phyloP scores from a whole-genome alignment of 805 yeast genomes.

The Pichia nanzhaoensis region DNA sequence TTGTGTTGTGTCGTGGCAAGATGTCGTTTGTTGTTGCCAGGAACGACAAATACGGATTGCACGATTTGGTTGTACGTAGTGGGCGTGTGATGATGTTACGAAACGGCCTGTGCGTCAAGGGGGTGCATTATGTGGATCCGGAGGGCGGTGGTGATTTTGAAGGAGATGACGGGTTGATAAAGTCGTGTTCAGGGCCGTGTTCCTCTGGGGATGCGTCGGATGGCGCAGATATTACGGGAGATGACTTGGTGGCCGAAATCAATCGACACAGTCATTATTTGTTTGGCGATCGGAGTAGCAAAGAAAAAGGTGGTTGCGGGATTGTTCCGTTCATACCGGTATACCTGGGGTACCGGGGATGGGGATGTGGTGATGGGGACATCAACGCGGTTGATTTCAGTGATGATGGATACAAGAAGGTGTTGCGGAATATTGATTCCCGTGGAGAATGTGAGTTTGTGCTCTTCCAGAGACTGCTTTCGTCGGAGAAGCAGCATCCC shows the following conservation, averaged over 20 bases:
- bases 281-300: no score
- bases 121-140: conserved; percentile 6
- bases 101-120: not conserved
- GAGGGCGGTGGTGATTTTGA: no score
- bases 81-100: conserved; percentile 13
- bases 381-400: not conserved
- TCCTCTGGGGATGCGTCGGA: no score
- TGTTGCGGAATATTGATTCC: not conserved
- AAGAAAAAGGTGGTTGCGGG: not conserved
- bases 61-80: conserved; percentile 24
- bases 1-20: conserved; percentile 19
- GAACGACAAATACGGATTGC: conserved; percentile 18
- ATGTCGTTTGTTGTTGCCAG: conserved; percentile 23
- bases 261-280: no score
- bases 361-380: not conserved
- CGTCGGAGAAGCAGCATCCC: no score
- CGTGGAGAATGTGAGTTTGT: not conserved
- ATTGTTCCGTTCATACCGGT: conserved; percentile 16
- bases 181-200: no score
- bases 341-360: conserved; percentile 11
- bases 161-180: no score
- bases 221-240: no score
- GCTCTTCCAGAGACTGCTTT: not conserved
- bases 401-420: not conserved
- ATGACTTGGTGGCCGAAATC: no score